Conservation (phyloP, 495 filamentous ascomycete genomes). For the Neurospora terricola region DNA sequence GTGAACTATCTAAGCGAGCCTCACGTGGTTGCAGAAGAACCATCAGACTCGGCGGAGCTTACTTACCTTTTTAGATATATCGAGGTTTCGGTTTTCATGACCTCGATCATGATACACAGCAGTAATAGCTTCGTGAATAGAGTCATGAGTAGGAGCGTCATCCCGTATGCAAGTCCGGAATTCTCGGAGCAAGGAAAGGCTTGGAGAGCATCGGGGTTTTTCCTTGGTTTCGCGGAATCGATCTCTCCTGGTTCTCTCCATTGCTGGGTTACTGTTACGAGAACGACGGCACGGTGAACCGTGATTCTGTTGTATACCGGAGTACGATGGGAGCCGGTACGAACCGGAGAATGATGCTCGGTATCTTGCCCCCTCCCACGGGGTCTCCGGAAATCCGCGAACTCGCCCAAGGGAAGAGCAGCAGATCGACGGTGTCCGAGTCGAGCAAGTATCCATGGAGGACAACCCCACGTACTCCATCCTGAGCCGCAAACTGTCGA, state of each 20-base stretch:
- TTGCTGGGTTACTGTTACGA: not conserved
- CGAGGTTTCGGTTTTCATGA: not conserved
- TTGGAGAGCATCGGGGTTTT: not conserved
- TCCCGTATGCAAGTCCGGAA: not conserved
- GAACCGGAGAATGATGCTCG: not conserved
- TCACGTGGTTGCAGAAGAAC: not conserved
- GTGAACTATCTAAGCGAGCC: not conserved
- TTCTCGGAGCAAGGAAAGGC: not conserved
- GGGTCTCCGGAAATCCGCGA: not conserved
- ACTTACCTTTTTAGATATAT: not conserved
- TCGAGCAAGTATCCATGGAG: not conserved
- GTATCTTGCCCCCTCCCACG: not conserved
- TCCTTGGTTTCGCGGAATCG: not conserved
- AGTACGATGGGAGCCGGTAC: not conserved
- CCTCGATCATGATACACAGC: not conserved
- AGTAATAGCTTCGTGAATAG: not conserved
- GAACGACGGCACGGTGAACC: not conserved
- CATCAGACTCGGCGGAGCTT: not conserved
- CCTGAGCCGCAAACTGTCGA: not conserved
- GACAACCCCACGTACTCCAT: not conserved
- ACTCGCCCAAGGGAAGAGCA: not conserved
- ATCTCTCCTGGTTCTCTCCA: not conserved
- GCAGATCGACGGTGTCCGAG: not conserved
- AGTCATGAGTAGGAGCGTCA: not conserved
- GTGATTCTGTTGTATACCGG: not conserved